Evolutionary conservation across 345 rosid species (phyloP).

Genomic region (Triadica sebifera): DNA sequence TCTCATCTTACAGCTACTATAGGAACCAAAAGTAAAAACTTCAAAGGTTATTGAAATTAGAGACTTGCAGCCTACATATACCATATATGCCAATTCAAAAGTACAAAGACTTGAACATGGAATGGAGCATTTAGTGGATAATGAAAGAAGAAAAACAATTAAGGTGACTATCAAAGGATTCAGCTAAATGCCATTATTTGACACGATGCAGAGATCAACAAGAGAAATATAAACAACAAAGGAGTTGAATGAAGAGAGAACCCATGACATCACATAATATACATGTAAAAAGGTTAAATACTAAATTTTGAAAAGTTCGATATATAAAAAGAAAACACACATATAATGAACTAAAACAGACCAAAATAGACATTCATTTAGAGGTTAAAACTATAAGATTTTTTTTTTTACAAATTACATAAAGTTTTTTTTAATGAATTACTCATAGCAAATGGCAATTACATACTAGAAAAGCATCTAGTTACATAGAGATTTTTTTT

Average conservation of each 20-base stretch:
- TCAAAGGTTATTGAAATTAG: slow-evolving; percentile 18
- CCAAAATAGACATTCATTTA: too few species aligned
- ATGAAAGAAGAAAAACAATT: slow-evolving; percentile 18
- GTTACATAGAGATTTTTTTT: too few species aligned
- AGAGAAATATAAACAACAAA: slow-evolving; percentile 24
- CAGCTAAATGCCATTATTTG: slow-evolving; percentile 41
- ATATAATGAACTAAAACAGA: too few species aligned
- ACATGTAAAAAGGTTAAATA: slow-evolving; percentile 78
- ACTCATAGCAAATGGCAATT: too few species aligned
- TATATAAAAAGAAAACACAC: too few species aligned
- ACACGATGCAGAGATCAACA: slow-evolving; percentile 42
- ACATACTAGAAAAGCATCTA: too few species aligned
- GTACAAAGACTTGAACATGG: slow-evolving; percentile 25
- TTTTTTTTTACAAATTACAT: too few species aligned
- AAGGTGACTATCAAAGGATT: slow-evolving; percentile 29
- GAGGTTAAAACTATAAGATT: too few species aligned
- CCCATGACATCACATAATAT: slow-evolving; percentile 50
- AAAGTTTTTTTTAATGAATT: too few species aligned
- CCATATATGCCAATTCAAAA: slow-evolving; percentile 23
- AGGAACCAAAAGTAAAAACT: slow-evolving; percentile 29
- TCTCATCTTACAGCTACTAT: too few species aligned
- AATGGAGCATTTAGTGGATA: slow-evolving; percentile 19
- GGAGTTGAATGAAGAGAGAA: slow-evolving; percentile 27
- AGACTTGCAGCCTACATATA: slow-evolving; percentile 26
- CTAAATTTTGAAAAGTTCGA: too few species aligned